Percentiles rank a stretch among this genome's conserved stretches.
Conservation (phyloP, 108 stramenopile genomes). For the Mediolabrus comicus region DNA sequence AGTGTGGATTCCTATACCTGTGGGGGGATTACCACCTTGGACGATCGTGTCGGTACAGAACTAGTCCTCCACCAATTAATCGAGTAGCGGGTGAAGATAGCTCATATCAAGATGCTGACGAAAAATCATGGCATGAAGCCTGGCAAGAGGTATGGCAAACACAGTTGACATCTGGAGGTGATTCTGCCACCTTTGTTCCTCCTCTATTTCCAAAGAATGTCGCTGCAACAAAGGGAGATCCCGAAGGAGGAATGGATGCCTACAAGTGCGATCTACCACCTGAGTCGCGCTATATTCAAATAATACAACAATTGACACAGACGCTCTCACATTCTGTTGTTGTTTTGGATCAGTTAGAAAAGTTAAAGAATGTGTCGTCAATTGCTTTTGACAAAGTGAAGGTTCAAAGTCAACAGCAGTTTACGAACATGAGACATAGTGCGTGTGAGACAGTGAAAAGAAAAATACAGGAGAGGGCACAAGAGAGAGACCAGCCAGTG, state of each 20-base stretch:
- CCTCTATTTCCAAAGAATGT: conserved; percentile 8
- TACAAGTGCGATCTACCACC: conserved; percentile 32
- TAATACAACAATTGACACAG: conserved; percentile 18
- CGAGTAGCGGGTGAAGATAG: not conserved
- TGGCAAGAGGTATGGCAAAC: conserved; percentile 40
- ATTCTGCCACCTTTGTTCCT: conserved; percentile 19
- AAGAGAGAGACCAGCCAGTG: conserved; percentile 31
- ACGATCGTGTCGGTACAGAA: conserved; percentile 62
- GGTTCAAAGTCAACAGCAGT: conserved; percentile 17
- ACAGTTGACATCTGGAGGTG: conserved; percentile 12
- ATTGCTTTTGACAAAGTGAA: not conserved
- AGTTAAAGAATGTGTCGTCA: conserved; percentile 4
- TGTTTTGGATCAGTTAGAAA: conserved; percentile 17
- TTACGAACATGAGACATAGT: conserved; percentile 13
- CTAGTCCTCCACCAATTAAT: conserved; percentile 21
- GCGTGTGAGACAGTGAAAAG: conserved; percentile 34
- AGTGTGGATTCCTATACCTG: conserved; percentile 52
- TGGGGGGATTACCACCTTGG: conserved; percentile 84
- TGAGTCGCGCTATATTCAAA: conserved; percentile 36
- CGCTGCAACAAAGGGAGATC: not conserved
- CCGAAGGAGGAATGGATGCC: conserved; percentile 3
- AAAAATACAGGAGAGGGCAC: conserved; percentile 39
- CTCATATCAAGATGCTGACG: conserved; percentile 1
- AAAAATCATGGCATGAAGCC: conserved; percentile 37
- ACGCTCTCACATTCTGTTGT: conserved; percentile 9